Conservation (phyloP, 1,139 yeast genomes). For the Protomyces macrosporus region DNA sequence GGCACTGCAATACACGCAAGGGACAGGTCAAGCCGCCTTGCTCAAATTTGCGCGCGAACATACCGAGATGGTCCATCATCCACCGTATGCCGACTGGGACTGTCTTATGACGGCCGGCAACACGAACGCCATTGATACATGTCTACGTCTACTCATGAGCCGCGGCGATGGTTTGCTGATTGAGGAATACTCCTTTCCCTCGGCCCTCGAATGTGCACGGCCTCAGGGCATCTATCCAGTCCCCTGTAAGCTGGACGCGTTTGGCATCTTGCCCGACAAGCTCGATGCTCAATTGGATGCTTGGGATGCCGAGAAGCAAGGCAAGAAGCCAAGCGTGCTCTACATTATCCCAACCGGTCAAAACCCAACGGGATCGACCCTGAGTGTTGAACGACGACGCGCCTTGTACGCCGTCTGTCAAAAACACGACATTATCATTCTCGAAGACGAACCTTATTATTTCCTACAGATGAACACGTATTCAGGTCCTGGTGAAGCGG, state of each 20-base stretch:
- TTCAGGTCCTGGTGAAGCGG: slow-evolving; percentile 40
- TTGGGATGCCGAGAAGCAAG: slow-evolving; percentile 48
- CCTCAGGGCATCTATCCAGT: slow-evolving; percentile 65
- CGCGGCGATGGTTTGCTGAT: slow-evolving; percentile 75
- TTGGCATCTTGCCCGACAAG: slow-evolving; percentile 72
- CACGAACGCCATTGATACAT: slow-evolving; percentile 84
- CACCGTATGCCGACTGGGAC: slow-evolving; percentile 67
- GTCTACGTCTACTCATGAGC: slow-evolving; percentile 70
- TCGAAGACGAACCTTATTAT: slow-evolving; percentile 91
- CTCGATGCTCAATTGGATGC: slow-evolving; percentile 57
- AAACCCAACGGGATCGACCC: slow-evolving; percentile 86
- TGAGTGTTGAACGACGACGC: slow-evolving; percentile 65
- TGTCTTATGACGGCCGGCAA: slow-evolving; percentile 64
- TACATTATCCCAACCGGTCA: slow-evolving; percentile 91
- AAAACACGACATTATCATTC: slow-evolving; percentile 69
- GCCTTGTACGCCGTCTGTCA: slow-evolving; percentile 66
- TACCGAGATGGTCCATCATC: slow-evolving; percentile 58
- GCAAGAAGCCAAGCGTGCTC: slow-evolving; percentile 68
- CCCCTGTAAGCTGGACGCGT: slow-evolving; percentile 72
- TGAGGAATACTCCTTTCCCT: slow-evolving; percentile 76
- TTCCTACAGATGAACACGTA: slow-evolving; percentile 66
- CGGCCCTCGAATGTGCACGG: slow-evolving; percentile 76
- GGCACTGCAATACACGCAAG: slow-evolving; percentile 85
- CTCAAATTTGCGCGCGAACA: slow-evolving; percentile 68
- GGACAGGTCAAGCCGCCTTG: slow-evolving; percentile 73